Conservation (phyloP, 2,329 filamentous ascomycete genomes). For the Diaporthe citrichinensis region DNA sequence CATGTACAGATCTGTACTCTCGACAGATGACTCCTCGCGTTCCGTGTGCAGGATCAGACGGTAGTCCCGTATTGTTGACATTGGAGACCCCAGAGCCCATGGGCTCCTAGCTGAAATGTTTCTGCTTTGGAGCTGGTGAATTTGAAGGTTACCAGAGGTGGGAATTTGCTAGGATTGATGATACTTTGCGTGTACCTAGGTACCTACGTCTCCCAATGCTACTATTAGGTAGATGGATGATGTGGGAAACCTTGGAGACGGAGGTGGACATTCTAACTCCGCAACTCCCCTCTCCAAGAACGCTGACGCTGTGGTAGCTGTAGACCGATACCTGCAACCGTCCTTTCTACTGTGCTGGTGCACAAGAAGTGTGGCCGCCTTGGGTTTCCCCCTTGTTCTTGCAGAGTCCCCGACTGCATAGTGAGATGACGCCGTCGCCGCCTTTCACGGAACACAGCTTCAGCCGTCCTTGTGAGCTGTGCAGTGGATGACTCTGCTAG, state of each 20-base stretch:
- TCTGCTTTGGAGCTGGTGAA: neutral
- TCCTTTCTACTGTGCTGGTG: neutral
- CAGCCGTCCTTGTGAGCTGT: neutral
- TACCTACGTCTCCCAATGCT: neutral
- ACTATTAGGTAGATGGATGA: neutral
- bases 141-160: neutral
- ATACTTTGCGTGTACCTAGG: neutral
- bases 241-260: neutral
- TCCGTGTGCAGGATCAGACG: neutral
- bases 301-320: neutral
- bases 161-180: neutral
- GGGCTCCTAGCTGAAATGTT: neutral
- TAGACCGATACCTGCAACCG: neutral
- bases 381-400: slow-evolving; percentile 7
- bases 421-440: slow-evolving; percentile 4
- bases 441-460: neutral
- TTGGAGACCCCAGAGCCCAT: neutral
- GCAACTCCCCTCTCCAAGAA: neutral
- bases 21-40: neutral
- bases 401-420: neutral
- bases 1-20: neutral
- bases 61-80: neutral
- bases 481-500: slow-evolving; percentile 1
- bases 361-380: neutral
- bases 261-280: neutral